Conservation (phyloP, 768 basidiomycete genomes). For the Macrolepiota dolichaula region DNA sequence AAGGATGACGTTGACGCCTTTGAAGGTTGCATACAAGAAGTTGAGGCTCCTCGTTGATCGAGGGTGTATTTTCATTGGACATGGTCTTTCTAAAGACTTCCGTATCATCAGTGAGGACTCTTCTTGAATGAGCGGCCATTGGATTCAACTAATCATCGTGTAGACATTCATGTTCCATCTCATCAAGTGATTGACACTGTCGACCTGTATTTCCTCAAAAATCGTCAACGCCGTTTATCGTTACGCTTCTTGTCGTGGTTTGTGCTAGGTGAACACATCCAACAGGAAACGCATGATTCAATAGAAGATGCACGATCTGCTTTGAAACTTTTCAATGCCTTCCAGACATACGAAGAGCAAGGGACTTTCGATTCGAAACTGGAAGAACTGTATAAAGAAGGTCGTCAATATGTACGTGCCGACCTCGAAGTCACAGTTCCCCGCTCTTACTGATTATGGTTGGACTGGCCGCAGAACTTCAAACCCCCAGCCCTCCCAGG, state of each 20-base stretch:
- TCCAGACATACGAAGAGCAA: constrained; percentile 69
- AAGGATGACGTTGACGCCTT: constrained; percentile 84
- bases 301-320: constrained; percentile 95
- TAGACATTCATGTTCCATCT: constrained; percentile 95
- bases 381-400: constrained; percentile 80
- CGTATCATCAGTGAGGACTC: constrained; percentile 88
- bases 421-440: background rate
- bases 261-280: constrained; percentile 88
- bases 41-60: constrained; percentile 87
- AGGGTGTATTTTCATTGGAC: constrained; percentile 96
- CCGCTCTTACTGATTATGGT: background rate
- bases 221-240: constrained; percentile 83
- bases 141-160: background rate
- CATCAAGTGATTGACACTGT: constrained; percentile 97
- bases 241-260: constrained; percentile 94
- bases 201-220: constrained; percentile 85
- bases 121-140: background rate
- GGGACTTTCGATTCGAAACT: constrained; percentile 83
- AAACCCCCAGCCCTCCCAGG: constrained; percentile 43
- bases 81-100: constrained; percentile 96
- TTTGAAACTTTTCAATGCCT: constrained; percentile 79
- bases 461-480: constrained; percentile 40
- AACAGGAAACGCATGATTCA: constrained; percentile 95
- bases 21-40: constrained; percentile 99
- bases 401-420: constrained; percentile 62